phyloP scores from a whole-genome alignment of 805 yeast species.

The Monosporozyma yasuniensis region DNA sequence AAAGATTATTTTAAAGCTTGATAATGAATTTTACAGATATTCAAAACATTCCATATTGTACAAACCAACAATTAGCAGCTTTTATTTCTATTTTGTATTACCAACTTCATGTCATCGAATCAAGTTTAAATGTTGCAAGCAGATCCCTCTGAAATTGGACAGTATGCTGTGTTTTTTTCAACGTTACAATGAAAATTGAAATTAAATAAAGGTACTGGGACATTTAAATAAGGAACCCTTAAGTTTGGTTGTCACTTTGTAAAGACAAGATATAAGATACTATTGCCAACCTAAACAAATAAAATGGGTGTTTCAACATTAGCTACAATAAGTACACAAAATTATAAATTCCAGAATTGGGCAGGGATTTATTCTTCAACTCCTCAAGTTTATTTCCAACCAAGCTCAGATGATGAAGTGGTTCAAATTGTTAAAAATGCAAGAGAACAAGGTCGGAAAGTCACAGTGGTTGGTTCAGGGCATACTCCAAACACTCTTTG shows the following conservation, averaged over 20 bases:
- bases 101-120: too few relatives aligned
- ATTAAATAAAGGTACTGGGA: not conserved
- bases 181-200: not conserved
- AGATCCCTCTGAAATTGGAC: too few relatives aligned
- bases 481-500: constrained; percentile 92
- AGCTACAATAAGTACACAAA: constrained; percentile 12
- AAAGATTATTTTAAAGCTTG: too few relatives aligned
- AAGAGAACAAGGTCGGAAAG: constrained; percentile 45
- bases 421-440: constrained; percentile 60
- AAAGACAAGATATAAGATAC: not conserved
- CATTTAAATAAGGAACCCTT: not conserved
- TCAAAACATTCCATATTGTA: too few relatives aligned
- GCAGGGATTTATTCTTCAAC: constrained; percentile 77
- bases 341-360: constrained; percentile 49
- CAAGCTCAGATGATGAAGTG: constrained; percentile 60
- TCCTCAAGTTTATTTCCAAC: constrained; percentile 77
- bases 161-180: too few relatives aligned
- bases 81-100: too few relatives aligned
- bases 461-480: constrained; percentile 85
- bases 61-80: too few relatives aligned
- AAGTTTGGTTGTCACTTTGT: not conserved
- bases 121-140: not conserved
- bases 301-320: constrained; percentile 3
- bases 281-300: not conserved
- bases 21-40: too few relatives aligned